These are phyloP conservation scores for Hemisphaericaspora subhashii DNA, from an alignment of 1,139 yeast species.

Conservation along the genomic window DNA sequence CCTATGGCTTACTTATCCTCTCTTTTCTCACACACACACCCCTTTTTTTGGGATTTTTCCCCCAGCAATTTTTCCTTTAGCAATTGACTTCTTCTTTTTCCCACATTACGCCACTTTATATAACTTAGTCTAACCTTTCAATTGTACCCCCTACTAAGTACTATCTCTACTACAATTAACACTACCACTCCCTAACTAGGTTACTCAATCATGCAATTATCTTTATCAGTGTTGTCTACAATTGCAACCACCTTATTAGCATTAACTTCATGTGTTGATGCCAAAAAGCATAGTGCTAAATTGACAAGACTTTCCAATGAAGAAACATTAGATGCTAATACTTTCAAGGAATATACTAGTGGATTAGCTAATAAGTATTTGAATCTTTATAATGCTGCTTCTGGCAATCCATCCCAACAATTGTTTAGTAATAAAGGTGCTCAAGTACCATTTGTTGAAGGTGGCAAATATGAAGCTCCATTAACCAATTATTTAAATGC, in stretches of 20 bases:
- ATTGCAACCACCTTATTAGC: slow-evolving; percentile 55
- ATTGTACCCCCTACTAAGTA: background rate
- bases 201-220: slow-evolving; percentile 44
- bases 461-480: slow-evolving; percentile 63
- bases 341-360: slow-evolving; percentile 62
- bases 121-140: no score
- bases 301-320: slow-evolving; percentile 63
- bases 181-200: slow-evolving; percentile 2
- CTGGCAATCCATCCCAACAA: slow-evolving; percentile 23
- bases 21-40: no score
- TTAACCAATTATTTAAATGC: slow-evolving; percentile 91
- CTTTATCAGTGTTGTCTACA: slow-evolving; percentile 35
- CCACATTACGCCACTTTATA: no score
- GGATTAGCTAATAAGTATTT: slow-evolving; percentile 77
- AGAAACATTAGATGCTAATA: slow-evolving; percentile 59
- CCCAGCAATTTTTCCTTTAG: no score
- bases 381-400: slow-evolving; percentile 47
- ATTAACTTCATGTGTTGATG: slow-evolving; percentile 45
- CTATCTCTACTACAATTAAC: background rate
- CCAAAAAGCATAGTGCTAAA: slow-evolving; percentile 61
- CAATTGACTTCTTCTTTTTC: no score
- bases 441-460: slow-evolving; percentile 49
- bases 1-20: no score
- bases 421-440: slow-evolving; percentile 18
- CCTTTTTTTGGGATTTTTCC: no score